Conservation (phyloP, 192 early-diverging fungal genomes). For the Podila verticillata region DNA sequence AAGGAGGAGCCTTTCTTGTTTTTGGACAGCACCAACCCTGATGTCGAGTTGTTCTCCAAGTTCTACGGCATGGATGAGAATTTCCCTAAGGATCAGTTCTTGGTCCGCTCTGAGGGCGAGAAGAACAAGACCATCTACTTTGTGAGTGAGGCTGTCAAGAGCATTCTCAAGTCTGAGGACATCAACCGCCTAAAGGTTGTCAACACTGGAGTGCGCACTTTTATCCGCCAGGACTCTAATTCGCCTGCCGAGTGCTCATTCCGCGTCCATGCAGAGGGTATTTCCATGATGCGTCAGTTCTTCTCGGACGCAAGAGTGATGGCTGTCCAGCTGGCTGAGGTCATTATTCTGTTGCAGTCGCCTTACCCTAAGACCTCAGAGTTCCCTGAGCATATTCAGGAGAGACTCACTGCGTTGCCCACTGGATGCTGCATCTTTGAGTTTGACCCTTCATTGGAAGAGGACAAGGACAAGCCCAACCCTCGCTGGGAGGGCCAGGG, state of each 20-base stretch:
- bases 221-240: conserved; percentile 78
- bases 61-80: conserved; percentile 80
- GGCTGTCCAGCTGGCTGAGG: conserved; percentile 31
- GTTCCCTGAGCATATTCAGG: conserved; percentile 57
- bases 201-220: conserved; percentile 93
- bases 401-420: conserved; percentile 29
- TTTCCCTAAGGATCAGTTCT: conserved; percentile 86
- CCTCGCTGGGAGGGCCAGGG: conserved; percentile 50
- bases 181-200: conserved; percentile 77
- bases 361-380: conserved; percentile 54
- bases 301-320: conserved; percentile 34
- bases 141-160: conserved; percentile 83
- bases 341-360: conserved; percentile 36
- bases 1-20: conserved; percentile 93
- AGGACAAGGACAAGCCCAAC: conserved; percentile 46
- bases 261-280: conserved; percentile 74
- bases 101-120: conserved; percentile 84
- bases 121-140: conserved; percentile 85
- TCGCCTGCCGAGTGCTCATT: conserved; percentile 66
- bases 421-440: conserved; percentile 69
- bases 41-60: conserved; percentile 69
- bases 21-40: conserved; percentile 65
- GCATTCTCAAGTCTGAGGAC: conserved; percentile 70
- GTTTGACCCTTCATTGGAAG: conserved; percentile 57
- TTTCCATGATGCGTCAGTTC: conserved; percentile 64